Conservation (phyloP, 2,329 filamentous ascomycete species). For the Zasmidium citrigriseum region DNA sequence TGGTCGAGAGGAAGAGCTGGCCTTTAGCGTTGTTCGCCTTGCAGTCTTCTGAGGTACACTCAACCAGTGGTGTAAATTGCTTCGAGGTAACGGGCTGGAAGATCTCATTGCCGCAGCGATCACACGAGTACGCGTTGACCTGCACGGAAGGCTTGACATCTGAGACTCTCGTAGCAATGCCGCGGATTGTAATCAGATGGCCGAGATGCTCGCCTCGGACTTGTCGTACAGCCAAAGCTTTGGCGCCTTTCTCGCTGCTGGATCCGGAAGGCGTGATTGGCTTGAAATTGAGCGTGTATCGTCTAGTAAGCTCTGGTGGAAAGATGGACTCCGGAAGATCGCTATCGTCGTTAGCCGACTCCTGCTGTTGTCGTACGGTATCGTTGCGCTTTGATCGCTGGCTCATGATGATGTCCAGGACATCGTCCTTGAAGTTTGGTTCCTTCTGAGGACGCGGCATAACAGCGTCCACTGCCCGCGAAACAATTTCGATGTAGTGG, state of each 20-base stretch:
- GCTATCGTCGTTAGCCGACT: slow-evolving; percentile 48
- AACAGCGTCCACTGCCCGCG: slow-evolving; percentile 81
- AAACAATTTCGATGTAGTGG: slow-evolving; percentile 91
- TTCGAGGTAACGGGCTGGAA: slow-evolving; percentile 94
- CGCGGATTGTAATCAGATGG: slow-evolving; percentile 87
- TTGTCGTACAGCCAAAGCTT: slow-evolving; percentile 84
- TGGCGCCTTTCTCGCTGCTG: slow-evolving; percentile 58
- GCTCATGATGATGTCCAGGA: slow-evolving; percentile 94
- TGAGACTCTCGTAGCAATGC: slow-evolving; percentile 91
- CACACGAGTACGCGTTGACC: slow-evolving; percentile 97
- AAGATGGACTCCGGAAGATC: slow-evolving; percentile 74
- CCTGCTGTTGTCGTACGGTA: slow-evolving; percentile 55
- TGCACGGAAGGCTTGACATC: slow-evolving; percentile 98
- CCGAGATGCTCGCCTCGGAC: slow-evolving; percentile 92
- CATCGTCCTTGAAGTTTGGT: slow-evolving; percentile 94
- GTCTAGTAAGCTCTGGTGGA: slow-evolving; percentile 84
- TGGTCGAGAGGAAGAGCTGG: slow-evolving; percentile 89
- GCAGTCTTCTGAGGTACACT: slow-evolving; percentile 90
- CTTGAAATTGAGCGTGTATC: slow-evolving; percentile 96
- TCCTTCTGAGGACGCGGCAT: slow-evolving; percentile 79
- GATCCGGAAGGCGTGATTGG: slow-evolving; percentile 74
- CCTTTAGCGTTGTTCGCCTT: slow-evolving; percentile 88
- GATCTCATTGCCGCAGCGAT: slow-evolving; percentile 93
- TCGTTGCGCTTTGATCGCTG: slow-evolving; percentile 86
- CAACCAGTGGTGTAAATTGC: slow-evolving; percentile 81